A percentile compares a stretch with the other conserved stretches of the same genome.
Conservation (phyloP, 805 yeast species). For the Kazachstania viticola region DNA sequence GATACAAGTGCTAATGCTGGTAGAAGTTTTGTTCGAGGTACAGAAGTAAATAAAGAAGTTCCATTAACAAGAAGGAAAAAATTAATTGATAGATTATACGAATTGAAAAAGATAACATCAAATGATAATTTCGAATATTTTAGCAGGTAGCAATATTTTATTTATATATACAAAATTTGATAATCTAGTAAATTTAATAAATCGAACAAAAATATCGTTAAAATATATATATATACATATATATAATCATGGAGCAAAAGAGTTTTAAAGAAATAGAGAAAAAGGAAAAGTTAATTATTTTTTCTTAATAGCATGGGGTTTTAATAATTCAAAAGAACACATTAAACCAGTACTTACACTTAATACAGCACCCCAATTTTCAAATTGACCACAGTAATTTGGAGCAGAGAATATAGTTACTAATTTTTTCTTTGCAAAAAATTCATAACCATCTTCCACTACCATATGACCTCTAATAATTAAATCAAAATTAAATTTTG, state of each 20-base stretch:
- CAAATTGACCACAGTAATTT: slow-evolving; percentile 73
- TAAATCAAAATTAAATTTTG: slow-evolving; percentile 57
- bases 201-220: background rate
- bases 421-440: slow-evolving; percentile 58
- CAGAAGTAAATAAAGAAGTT: background rate
- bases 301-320: slow-evolving; percentile 33
- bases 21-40: no score
- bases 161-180: background rate
- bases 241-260: no score
- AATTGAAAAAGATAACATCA: slow-evolving; percentile 14
- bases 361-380: slow-evolving; percentile 74
- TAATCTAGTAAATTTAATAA: background rate
- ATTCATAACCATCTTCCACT: slow-evolving; percentile 81
- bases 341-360: slow-evolving; percentile 54
- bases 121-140: background rate
- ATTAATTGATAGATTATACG: slow-evolving; percentile 25
- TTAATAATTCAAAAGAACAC: slow-evolving; percentile 61
- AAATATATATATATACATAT: background rate
- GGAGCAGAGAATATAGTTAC: slow-evolving; percentile 79
- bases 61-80: slow-evolving; percentile 24
- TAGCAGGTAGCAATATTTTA: background rate
- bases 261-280: background rate
- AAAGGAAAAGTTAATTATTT: slow-evolving; percentile 1
- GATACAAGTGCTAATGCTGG: background rate
- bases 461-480: slow-evolving; percentile 83